Evolutionary conservation across 176 grass and related monocot species (phyloP), one percentile per base, ranked within the genome.

Genomic region (Hordeum vulgare): DNA sequence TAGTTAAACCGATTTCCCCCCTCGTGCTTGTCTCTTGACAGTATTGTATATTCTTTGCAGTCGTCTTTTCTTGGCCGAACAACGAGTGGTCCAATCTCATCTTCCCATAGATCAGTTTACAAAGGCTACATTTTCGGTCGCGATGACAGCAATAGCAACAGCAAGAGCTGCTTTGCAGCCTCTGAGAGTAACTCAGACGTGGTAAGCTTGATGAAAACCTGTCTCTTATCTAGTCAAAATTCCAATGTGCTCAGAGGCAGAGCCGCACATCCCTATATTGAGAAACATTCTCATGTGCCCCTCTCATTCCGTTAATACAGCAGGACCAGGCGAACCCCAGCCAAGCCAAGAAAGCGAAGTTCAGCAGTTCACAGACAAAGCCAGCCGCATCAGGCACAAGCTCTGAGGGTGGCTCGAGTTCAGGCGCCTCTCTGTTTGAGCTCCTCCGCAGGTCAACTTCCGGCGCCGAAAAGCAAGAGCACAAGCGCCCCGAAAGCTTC

Each of bases 51-150:
- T 68, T 84, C 77, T 47, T 78, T 90, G 64, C 85, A 95, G 92
- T 86, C 83, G 53, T 96, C 94, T 69, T 96, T 98, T 90, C 81
- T 98, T 71, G 96, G 91, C 63, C 85, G 93, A 80, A 88, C 91
- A 80, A 74, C 80, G 71, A 93, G 83, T 87, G 71, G 78, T 83
- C 81, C 87, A 7, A 37, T 93, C 33, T 73, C 66, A 75, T 87
- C 84, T 80, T 95, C 90, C 11, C 91, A 84, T 61, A 95, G 92
- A 91, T 90, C 85, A 77, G 74, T 76, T 26, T 82, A 84, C 69
- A 85, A 75, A 61, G 71, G 83, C 37, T 98, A 90, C 86, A 90
- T 98, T 66, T 98, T 98, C 85, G 91, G 92, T 8, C 88, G 87
- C 61, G 96, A 95, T 45, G 96, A 95, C 41, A 98, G 91, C 76